Conservation (phyloP, 768 basidiomycete genomes). For the Psilocybe cubensis region DNA sequence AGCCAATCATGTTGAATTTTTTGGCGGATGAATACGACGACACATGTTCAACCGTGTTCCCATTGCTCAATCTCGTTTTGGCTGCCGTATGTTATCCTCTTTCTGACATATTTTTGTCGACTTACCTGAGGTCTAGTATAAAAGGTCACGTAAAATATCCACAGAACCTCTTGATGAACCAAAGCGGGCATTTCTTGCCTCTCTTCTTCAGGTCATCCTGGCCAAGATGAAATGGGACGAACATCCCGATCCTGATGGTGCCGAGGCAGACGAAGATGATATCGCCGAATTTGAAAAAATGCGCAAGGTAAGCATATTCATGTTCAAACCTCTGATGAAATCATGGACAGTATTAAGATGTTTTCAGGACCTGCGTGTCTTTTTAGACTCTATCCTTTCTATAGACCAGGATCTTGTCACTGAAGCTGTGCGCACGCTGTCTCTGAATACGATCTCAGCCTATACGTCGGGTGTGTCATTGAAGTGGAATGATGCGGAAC, state of each 20-base stretch:
- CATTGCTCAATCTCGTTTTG: conserved; percentile 77
- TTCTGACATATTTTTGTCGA: background rate
- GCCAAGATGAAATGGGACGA: conserved; percentile 92
- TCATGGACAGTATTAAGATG: conserved; percentile 15
- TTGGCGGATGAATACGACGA: conserved; percentile 91
- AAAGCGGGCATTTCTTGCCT: conserved; percentile 76
- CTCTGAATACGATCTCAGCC: conserved; percentile 73
- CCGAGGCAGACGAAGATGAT: conserved; percentile 91
- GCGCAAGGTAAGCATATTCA: conserved; percentile 65
- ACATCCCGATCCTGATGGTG: conserved; percentile 77
- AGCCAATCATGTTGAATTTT: conserved; percentile 86
- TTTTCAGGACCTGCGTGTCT: conserved; percentile 76
- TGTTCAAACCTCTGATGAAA: background rate
- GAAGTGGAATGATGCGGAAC: conserved; percentile 92
- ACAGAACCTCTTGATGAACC: conserved; percentile 63
- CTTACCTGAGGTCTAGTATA: conserved; percentile 61
- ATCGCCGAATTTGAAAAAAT: conserved; percentile 80
- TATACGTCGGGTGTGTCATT: conserved; percentile 66
- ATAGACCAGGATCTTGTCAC: conserved; percentile 90
- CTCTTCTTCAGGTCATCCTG: conserved; percentile 77
- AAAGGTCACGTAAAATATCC: conserved; percentile 66
- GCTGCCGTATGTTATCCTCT: conserved; percentile 56
- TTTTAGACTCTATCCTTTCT: conserved; percentile 84
- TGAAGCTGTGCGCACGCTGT: conserved; percentile 70
- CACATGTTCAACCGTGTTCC: conserved; percentile 84